Conservation (phyloP, 1,284 basidiomycete genomes). For the Ceratorhiza oryzae-sativae region DNA sequence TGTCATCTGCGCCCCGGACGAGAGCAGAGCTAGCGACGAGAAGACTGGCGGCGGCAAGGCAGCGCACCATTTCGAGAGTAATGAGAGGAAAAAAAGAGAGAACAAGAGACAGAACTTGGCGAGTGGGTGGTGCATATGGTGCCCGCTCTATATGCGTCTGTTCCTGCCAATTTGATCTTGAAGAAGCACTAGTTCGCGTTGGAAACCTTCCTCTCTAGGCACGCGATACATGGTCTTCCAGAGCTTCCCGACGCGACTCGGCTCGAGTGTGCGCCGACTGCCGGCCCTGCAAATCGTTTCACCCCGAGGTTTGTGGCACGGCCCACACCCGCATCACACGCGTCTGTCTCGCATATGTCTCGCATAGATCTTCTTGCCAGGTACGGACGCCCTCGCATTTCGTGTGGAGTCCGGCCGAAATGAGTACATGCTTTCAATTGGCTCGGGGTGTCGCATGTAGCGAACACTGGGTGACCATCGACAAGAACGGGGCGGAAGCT, state of each 20-base stretch:
- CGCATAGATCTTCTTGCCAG: neutral
- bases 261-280: constrained; percentile 1
- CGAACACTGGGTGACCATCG: too few relatives aligned
- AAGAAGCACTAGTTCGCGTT: constrained; percentile 9
- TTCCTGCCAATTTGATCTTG: constrained; percentile 1
- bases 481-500: neutral
- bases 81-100: neutral
- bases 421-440: too few relatives aligned
- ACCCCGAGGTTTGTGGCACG: neutral
- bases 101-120: neutral
- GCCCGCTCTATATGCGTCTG: neutral
- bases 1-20: constrained; percentile 20
- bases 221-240: constrained; percentile 26
- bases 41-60: constrained; percentile 22
- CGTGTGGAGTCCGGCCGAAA: too few relatives aligned
- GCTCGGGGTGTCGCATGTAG: too few relatives aligned
- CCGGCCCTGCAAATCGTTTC: constrained; percentile 1
- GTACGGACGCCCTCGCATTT: too few relatives aligned
- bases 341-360: neutral
- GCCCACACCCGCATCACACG: neutral
- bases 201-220: constrained; percentile 16
- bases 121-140: neutral
- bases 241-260: constrained; percentile 3
- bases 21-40: neutral
- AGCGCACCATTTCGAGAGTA: constrained; percentile 10